A percentile compares a stretch with the other conserved stretches of the same genome.
phyloP scores from a whole-genome alignment of 2,329 filamentous ascomycete species.

The Cyphellophora europaea region DNA sequence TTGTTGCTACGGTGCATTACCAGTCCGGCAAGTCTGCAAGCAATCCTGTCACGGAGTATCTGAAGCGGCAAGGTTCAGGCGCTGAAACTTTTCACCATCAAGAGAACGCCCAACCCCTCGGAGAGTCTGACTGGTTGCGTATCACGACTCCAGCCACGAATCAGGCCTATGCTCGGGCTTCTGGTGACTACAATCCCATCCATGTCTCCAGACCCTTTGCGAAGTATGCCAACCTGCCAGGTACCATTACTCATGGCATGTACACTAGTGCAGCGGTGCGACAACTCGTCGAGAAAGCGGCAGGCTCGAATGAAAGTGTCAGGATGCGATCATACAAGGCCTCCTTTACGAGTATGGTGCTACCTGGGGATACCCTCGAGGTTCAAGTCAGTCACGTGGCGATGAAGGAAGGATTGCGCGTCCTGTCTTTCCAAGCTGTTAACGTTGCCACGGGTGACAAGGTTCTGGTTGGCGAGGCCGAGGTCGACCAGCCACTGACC shows the following conservation, averaged over 20 bases:
- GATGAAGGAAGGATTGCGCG: slow-evolving; percentile 26
- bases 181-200: slow-evolving; percentile 33
- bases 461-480: slow-evolving; percentile 23
- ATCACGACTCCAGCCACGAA: slow-evolving; percentile 11
- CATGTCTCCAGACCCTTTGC: slow-evolving; percentile 29
- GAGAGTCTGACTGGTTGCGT: neutral
- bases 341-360: slow-evolving; percentile 28
- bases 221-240: slow-evolving; percentile 25
- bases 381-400: slow-evolving; percentile 24
- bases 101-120: slow-evolving; percentile 7
- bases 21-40: slow-evolving; percentile 1
- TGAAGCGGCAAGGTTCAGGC: slow-evolving; percentile 15
- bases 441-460: slow-evolving; percentile 23
- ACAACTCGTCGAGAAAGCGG: slow-evolving; percentile 16
- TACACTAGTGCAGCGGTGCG: slow-evolving; percentile 25
- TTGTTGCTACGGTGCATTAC: slow-evolving; percentile 6
- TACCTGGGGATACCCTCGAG: slow-evolving; percentile 24
- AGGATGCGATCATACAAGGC: slow-evolving; percentile 21
- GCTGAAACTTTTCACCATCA: neutral
- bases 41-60: slow-evolving; percentile 21
- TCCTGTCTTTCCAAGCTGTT: slow-evolving; percentile 24
- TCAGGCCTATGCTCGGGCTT: slow-evolving; percentile 23
- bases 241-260: slow-evolving; percentile 35
- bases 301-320: slow-evolving; percentile 13
- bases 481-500: slow-evolving; percentile 24